Percentiles rank a stretch among this genome's conserved stretches.
phyloP scores from a whole-genome alignment of 1,139 yeast genomes.

The Candida neerlandica region DNA sequence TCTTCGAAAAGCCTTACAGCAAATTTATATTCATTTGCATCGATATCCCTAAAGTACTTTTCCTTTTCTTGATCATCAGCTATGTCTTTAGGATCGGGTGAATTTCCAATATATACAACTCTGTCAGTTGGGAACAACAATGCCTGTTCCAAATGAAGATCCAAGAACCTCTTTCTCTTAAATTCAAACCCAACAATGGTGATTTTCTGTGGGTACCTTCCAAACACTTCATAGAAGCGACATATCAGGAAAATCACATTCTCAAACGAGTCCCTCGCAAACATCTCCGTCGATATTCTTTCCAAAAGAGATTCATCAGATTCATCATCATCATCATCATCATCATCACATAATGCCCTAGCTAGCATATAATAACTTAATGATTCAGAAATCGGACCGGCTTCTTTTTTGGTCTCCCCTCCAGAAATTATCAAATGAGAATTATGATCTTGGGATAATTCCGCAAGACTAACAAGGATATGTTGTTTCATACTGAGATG shows the following conservation, averaged over 20 bases:
- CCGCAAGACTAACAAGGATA: slow-evolving; percentile 40
- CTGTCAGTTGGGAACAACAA: slow-evolving; percentile 35
- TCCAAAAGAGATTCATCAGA: slow-evolving; percentile 15
- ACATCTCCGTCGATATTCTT: slow-evolving; percentile 58
- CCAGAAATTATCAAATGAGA: slow-evolving; percentile 62
- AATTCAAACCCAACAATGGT: slow-evolving; percentile 76
- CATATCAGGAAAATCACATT: slow-evolving; percentile 67
- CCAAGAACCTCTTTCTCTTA: slow-evolving; percentile 59
- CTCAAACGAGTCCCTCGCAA: slow-evolving; percentile 81
- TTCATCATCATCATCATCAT: too few relatives aligned
- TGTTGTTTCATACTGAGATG: slow-evolving; percentile 71
- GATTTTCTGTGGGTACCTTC: slow-evolving; percentile 51
- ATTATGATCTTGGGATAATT: slow-evolving; percentile 30
- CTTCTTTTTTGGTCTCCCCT: slow-evolving; percentile 64
- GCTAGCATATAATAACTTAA: slow-evolving; percentile 54
- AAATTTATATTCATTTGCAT: slow-evolving; percentile 48
- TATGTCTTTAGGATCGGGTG: slow-evolving; percentile 52
- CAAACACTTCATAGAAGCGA: slow-evolving; percentile 52
- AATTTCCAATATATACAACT: slow-evolving; percentile 58
- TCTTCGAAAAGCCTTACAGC: slow-evolving; percentile 58
- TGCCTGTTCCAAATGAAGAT: slow-evolving; percentile 55
- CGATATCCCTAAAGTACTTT: slow-evolving; percentile 46
- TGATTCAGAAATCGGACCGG: slow-evolving; percentile 63
- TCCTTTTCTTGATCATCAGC: slow-evolving; percentile 18
- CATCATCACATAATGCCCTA: slow-evolving; percentile 13